Evolutionary conservation across 345 rosid species (phyloP).

Genomic region (Salix caprea): DNA sequence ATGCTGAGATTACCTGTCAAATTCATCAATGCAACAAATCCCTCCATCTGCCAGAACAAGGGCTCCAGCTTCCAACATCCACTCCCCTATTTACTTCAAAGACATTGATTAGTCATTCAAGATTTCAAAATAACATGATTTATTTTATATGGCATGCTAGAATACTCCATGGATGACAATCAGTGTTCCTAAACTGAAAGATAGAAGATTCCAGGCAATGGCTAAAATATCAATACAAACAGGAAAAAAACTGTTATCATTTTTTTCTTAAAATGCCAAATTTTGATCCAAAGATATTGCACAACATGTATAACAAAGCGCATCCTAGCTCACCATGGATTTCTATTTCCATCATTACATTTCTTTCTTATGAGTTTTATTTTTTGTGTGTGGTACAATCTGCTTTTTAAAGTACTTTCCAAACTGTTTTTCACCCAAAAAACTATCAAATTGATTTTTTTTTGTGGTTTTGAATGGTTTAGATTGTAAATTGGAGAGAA

Average conservation of each 20-base stretch:
- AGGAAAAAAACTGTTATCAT: not conserved
- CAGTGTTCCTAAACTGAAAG: not conserved
- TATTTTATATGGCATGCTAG: not conserved
- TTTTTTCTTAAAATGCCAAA: not conserved
- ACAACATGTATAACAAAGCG: too few species aligned
- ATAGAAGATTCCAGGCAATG: not conserved
- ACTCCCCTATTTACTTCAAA: slow-evolving; percentile 56
- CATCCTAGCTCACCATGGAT: too few species aligned
- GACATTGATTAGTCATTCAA: not conserved
- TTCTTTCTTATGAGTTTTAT: too few species aligned
- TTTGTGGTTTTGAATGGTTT: too few species aligned
- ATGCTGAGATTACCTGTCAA: slow-evolving; percentile 60
- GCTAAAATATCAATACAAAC: not conserved
- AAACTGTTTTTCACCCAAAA: too few species aligned
- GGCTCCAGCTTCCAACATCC: slow-evolving; percentile 99
- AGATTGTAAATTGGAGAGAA: too few species aligned
- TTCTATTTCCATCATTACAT: too few species aligned
- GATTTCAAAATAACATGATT: not conserved
- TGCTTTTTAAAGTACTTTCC: too few species aligned
- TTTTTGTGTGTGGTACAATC: too few species aligned
- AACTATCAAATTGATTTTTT: too few species aligned
- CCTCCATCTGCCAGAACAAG: slow-evolving; percentile 99
- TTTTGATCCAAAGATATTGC: not conserved
- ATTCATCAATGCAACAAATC: slow-evolving; percentile 95
- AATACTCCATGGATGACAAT: not conserved